Percentiles rank a stretch among this genome's conserved stretches.
Evolutionary conservation across 148 eudicot genomes (phyloP).

Genomic region (Rhododendron ovatum): DNA sequence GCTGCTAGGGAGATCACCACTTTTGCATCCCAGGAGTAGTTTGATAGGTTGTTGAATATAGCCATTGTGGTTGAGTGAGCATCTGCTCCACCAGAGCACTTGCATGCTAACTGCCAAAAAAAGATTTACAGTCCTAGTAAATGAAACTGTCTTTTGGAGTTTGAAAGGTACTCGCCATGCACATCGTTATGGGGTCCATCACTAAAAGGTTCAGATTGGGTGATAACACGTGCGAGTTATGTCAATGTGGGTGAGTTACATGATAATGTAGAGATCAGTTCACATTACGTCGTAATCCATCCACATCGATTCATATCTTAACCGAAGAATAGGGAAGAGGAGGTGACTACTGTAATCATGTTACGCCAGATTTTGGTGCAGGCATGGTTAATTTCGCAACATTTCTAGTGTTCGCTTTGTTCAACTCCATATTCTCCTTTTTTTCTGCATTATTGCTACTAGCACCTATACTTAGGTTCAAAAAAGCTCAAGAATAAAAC

Average conservation of each 20-base stretch:
- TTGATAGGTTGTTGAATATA: constrained; percentile 55
- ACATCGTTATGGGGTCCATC: background rate
- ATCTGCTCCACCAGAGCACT: constrained; percentile 76
- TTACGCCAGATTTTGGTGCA: background rate
- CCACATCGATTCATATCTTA: background rate
- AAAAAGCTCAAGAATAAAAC: constrained; percentile 23
- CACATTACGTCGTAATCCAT: background rate
- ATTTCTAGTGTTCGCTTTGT: background rate
- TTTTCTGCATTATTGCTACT: background rate
- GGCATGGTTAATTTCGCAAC: background rate
- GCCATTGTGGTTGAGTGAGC: constrained; percentile 75
- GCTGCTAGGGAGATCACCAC: constrained; percentile 71
- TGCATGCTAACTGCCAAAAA: constrained; percentile 63
- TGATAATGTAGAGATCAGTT: background rate
- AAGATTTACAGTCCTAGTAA: background rate
- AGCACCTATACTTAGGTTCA: background rate
- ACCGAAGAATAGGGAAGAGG: background rate
- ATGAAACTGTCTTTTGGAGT: background rate
- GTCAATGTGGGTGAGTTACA: background rate
- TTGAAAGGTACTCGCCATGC: background rate
- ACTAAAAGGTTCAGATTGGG: background rate
- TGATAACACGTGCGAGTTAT: background rate
- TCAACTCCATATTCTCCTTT: background rate
- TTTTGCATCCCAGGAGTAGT: constrained; percentile 88
- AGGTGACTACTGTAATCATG: background rate